These are phyloP conservation scores for Moesziomyces sp. DNA, from an alignment of 1,284 basidiomycete species.

Conservation along the genomic window DNA sequence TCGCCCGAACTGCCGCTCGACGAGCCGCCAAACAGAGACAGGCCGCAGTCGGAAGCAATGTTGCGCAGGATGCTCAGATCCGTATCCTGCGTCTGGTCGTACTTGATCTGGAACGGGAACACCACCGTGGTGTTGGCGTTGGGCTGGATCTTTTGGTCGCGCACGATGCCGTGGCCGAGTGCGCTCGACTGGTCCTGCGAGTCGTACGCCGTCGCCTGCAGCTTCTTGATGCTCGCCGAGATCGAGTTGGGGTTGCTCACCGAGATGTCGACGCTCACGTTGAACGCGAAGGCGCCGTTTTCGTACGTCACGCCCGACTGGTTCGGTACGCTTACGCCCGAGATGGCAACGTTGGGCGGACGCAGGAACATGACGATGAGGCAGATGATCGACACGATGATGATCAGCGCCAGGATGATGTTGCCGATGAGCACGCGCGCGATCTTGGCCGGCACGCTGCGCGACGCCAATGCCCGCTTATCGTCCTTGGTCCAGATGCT, in stretches of 20 bases:
- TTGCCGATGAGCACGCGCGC: conserved; percentile 57
- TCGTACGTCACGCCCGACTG: conserved; percentile 40
- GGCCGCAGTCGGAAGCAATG: conserved; percentile 77
- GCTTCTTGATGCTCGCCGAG: conserved; percentile 54
- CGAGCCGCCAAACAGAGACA: conserved; percentile 20
- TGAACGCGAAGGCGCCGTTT: conserved; percentile 51
- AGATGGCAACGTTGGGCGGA: conserved; percentile 62
- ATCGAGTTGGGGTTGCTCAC: conserved; percentile 65
- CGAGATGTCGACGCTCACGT: conserved; percentile 58
- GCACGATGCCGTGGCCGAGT: conserved; percentile 54
- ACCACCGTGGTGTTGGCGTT: conserved; percentile 78
- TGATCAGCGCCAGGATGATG: conserved; percentile 53
- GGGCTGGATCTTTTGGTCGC: conserved; percentile 75
- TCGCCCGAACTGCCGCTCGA: conserved; percentile 60
- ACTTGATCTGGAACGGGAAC: conserved; percentile 82
- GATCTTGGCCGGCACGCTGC: conserved; percentile 54
- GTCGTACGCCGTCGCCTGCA: conserved; percentile 58
- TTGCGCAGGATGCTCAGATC: conserved; percentile 75
- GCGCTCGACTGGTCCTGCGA: conserved; percentile 24
- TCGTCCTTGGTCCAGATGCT: conserved; percentile 63
- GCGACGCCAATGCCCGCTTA: conserved; percentile 51
- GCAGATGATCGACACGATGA: conserved; percentile 57
- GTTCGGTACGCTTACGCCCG: conserved; percentile 33
- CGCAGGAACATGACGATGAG: conserved; percentile 61
- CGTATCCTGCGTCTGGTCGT: conserved; percentile 76